Percentiles rank a stretch among this genome's conserved stretches.
phyloP scores from a whole-genome alignment of 345 rosid genomes.

The Bruguiera gymnorhiza region DNA sequence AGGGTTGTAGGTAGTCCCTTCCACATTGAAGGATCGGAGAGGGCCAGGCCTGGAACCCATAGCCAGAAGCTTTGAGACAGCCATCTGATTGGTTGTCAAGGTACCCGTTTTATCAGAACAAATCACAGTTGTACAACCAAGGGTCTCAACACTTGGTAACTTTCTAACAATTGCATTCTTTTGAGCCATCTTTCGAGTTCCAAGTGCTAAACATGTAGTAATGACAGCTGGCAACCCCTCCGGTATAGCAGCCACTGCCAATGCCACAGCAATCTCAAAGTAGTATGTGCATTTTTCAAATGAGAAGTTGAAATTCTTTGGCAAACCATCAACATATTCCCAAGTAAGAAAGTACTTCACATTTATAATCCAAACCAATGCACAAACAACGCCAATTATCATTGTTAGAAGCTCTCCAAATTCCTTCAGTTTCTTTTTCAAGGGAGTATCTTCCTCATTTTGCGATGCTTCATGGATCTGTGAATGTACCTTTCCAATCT shows the following conservation, averaged over 20 bases:
- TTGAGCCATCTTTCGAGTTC: constrained; percentile 96
- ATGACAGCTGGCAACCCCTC: constrained; percentile 97
- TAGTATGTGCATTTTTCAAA: constrained; percentile 97
- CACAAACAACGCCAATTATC: constrained; percentile 80
- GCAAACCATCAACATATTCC: constrained; percentile 94
- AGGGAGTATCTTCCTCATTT: constrained; percentile 81
- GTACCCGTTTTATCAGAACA: constrained; percentile 97
- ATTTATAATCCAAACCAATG: constrained; percentile 88
- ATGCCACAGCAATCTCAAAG: constrained; percentile 95
- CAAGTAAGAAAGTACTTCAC: constrained; percentile 85
- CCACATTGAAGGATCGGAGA: constrained; percentile 70
- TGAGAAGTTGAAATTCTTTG: constrained; percentile 78
- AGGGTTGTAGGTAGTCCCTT: constrained; percentile 81
- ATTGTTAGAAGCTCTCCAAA: constrained; percentile 79
- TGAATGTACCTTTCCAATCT: constrained; percentile 87
- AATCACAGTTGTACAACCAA: constrained; percentile 90
- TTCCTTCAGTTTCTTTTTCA: constrained; percentile 89
- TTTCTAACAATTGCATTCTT: constrained; percentile 92
- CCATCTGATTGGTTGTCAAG: constrained; percentile 90
- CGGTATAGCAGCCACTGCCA: constrained; percentile 97
- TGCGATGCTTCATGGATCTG: constrained; percentile 93
- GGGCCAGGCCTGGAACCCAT: constrained; percentile 66
- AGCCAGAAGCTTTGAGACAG: constrained; percentile 79
- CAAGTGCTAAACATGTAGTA: constrained; percentile 91
- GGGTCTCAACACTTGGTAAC: constrained; percentile 92